phyloP scores from a whole-genome alignment of 768 basidiomycete species.

The Phlebiopsis gigantea region DNA sequence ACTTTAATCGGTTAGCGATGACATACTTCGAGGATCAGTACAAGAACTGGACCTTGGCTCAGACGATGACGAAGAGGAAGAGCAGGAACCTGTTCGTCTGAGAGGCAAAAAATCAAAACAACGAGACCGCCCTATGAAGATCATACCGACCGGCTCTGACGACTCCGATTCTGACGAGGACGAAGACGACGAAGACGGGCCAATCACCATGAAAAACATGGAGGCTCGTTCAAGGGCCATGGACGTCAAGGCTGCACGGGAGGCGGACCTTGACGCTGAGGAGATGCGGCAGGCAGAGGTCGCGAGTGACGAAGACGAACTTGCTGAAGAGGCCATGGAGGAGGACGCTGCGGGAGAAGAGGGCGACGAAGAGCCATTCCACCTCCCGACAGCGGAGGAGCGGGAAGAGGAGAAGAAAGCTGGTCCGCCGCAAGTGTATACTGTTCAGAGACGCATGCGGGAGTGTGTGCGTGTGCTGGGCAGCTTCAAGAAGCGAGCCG shows the following conservation, averaged over 20 bases:
- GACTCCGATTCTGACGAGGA: conserved; percentile 32
- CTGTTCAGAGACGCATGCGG: conserved; percentile 76
- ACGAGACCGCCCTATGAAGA: conserved; percentile 39
- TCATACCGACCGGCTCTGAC: conserved; percentile 47
- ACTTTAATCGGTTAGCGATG: conserved; percentile 24
- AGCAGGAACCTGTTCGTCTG: conserved; percentile 22
- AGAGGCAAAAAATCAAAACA: conserved; percentile 53
- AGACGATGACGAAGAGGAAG: conserved; percentile 42
- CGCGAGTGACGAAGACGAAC: conserved; percentile 42
- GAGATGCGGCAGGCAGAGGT: conserved; percentile 56
- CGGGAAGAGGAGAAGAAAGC: conserved; percentile 64
- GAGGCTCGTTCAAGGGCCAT: conserved; percentile 74
- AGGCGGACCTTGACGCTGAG: conserved; percentile 63
- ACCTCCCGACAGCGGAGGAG: conserved; percentile 66
- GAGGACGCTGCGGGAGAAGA: conserved; percentile 28
- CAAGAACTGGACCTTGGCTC: conserved; percentile 64
- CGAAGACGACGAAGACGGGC: conserved; percentile 44
- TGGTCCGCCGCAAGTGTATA: conserved; percentile 68
- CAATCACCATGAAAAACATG: conserved; percentile 74
- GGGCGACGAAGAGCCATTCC: conserved; percentile 45
- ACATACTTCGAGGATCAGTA: conserved; percentile 42
- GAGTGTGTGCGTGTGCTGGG: conserved; percentile 67
- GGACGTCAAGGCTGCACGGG: conserved; percentile 59
- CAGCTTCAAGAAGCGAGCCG: conserved; percentile 65
- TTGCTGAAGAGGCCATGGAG: conserved; percentile 37